Evolutionary conservation across 441 rosid genomes (phyloP), one percentile per base, ranked within the genome.

Genomic region (Macaranga tanarius): DNA sequence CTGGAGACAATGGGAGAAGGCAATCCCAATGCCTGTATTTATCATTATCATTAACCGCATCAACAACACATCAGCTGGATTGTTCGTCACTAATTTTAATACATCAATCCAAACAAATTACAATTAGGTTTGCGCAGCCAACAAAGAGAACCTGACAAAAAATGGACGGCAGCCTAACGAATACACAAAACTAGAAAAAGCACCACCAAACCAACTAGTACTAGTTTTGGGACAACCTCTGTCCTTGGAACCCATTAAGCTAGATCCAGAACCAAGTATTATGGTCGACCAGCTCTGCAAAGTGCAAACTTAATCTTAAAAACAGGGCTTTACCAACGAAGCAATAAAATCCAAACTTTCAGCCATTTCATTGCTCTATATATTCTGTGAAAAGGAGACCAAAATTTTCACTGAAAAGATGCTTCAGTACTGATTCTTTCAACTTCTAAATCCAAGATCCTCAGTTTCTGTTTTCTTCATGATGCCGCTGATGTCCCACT

Each of bases 401-500:
- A 62, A 68, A 54, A 73, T 15, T 70, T 56, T 70, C 71, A 65
- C 62, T 58, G n/a, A 34, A 77, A 67, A 15, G 34, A 45, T 51
- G 68, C 50, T 42, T 73, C 28, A 17, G 31, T 34, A 31, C 17
- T 11, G 2, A 10, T 8, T 47, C 60, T 66, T 73, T 54, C 26
- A 66, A 55, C 54, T 13, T 47, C 31, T 62, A 54, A 38, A 15
- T 47, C 57, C 71, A 62, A 67, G 47, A 73, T 65, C 23, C 55
- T 59, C 47, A 20, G 51, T 71, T 69, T 64, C 67, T 48, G 19
- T 56, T 69, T 42, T 55, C 76, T n/a, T 79, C 77, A 78, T 23
- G 77, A 80, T 1, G 80, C 50, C 4, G 79, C 62, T 11, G 89
- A 72, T 45, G 86, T 75, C 40, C 80, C 85, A 72, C 75, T 84